Conservation (phyloP, 176 grass and related monocot species). For the Musa beccarii region DNA sequence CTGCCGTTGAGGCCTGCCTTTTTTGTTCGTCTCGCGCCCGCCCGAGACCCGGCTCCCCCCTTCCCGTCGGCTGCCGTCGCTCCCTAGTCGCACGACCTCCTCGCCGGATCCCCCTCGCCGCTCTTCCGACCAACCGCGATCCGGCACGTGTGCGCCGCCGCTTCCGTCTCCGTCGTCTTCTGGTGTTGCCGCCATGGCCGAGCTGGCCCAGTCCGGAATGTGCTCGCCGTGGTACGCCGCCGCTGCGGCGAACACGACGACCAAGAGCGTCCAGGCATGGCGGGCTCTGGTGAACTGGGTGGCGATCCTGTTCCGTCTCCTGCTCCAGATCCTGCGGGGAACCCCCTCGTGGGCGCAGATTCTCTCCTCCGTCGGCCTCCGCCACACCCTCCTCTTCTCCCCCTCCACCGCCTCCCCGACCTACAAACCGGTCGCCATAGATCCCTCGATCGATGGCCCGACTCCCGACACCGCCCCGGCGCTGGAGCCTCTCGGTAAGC, state of each 20-base stretch:
- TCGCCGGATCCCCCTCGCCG: neutral
- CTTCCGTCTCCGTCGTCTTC: neutral
- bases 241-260: slow-evolving; percentile 42
- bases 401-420: neutral
- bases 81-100: neutral
- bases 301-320: slow-evolving; percentile 69
- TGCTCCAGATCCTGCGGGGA: slow-evolving; percentile 84
- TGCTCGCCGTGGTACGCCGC: slow-evolving; percentile 41
- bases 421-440: slow-evolving; percentile 1
- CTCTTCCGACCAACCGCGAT: neutral
- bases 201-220: slow-evolving; percentile 44
- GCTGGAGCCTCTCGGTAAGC: slow-evolving; percentile 8
- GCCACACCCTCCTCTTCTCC: slow-evolving; percentile 48
- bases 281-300: slow-evolving; percentile 70
- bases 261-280: slow-evolving; percentile 70
- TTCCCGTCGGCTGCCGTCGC: neutral
- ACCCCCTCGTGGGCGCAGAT: slow-evolving; percentile 80
- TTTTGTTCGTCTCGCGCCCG: neutral
- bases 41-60: neutral
- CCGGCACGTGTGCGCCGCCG: neutral
- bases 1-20: neutral
- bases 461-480: neutral
- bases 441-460: neutral
- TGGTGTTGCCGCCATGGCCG: neutral
- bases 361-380: slow-evolving; percentile 86